Evolutionary conservation across 2,329 filamentous ascomycete species (phyloP).

Genomic region (Myriosclerotinia duriaeana): DNA sequence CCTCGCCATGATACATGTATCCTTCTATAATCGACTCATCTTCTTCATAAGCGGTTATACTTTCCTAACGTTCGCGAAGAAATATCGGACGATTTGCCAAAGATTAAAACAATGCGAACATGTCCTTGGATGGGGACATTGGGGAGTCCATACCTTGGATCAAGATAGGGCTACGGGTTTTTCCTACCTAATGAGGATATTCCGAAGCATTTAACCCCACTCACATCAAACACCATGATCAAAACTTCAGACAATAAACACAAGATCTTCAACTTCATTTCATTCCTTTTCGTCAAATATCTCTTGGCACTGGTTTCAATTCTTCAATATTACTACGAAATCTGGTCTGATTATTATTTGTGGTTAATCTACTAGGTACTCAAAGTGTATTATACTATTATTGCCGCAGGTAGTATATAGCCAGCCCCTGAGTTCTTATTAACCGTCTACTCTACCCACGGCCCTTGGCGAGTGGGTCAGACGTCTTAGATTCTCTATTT

Average conservation of each 20-base stretch:
- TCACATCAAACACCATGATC: conserved; percentile 15
- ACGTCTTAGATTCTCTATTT: conserved; percentile 3
- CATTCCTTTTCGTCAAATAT: neutral
- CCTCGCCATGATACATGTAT: neutral
- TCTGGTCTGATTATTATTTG: neutral
- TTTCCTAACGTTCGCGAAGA: neutral
- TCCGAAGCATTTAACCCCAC: neutral
- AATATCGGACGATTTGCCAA: neutral
- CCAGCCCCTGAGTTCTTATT: no score
- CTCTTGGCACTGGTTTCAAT: conserved; percentile 7
- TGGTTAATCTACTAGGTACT: neutral
- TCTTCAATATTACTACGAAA: neutral
- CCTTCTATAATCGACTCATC: neutral
- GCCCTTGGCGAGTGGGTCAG: neutral
- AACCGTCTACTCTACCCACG: no score
- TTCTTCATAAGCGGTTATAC: neutral
- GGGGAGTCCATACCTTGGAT: conserved; percentile 5
- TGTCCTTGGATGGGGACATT: neutral
- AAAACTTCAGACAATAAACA: conserved; percentile 17
- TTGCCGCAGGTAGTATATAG: neutral
- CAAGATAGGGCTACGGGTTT: neutral
- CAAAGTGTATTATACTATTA: no score
- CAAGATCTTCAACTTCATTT: neutral
- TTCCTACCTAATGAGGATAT: neutral
- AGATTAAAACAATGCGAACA: neutral